Conservation (phyloP, 495 filamentous ascomycete species). For the Xylaria acuta region DNA sequence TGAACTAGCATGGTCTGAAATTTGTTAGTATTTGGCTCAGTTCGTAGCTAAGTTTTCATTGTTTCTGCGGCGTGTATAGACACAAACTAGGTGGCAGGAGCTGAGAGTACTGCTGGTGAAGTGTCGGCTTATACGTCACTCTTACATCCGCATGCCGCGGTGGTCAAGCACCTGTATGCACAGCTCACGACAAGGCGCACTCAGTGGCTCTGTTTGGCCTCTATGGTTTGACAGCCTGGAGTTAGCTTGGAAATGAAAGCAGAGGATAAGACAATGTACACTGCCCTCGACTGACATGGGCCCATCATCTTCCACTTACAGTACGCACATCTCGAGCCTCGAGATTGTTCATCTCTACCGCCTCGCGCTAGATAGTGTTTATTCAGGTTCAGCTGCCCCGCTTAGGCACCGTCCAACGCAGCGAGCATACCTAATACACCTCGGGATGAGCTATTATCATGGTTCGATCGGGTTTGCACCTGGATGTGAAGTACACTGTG, state of each 20-base stretch:
- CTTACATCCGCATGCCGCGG: neutral
- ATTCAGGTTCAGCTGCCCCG: conserved; percentile 11
- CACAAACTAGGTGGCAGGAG: neutral
- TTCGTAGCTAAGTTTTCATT: neutral
- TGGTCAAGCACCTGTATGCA: neutral
- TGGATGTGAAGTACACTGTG: neutral
- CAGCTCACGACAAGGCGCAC: neutral
- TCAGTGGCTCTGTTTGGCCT: neutral
- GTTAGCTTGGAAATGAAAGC: neutral
- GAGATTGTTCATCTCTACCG: neutral
- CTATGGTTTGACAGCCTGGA: neutral
- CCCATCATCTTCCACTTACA: neutral
- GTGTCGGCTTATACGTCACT: neutral
- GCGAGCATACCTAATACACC: neutral
- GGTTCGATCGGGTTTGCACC: neutral
- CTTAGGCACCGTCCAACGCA: neutral
- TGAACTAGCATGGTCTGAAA: neutral
- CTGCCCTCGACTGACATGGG: neutral
- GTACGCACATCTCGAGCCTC: neutral
- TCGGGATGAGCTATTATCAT: neutral
- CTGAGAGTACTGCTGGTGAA: neutral
- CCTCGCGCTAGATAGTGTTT: neutral
- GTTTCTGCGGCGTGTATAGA: neutral
- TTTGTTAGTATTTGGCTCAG: neutral
- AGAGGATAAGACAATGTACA: neutral